Evolutionary conservation across 2,329 filamentous ascomycete genomes (phyloP).

Genomic region (Dactylella cylindrospora): DNA sequence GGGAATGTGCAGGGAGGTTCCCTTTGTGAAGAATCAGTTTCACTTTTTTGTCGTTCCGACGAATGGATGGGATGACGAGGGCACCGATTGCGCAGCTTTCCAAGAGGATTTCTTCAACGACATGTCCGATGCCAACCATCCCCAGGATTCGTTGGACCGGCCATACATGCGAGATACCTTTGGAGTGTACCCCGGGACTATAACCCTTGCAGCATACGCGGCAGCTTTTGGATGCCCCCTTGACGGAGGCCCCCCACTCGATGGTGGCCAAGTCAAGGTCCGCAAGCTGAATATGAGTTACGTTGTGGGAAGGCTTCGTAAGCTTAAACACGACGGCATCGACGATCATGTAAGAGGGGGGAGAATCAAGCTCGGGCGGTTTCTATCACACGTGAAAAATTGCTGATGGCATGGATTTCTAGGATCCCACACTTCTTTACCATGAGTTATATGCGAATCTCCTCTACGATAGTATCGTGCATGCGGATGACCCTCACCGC

Average conservation of each 20-base stretch:
- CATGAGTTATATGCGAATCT: slow-evolving; percentile 68
- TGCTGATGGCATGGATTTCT: slow-evolving; percentile 7
- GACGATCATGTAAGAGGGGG: slow-evolving; percentile 53
- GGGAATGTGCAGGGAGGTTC: slow-evolving; percentile 47
- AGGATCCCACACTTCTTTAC: slow-evolving; percentile 52
- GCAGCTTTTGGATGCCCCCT: slow-evolving; percentile 58
- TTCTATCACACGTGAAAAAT: neutral
- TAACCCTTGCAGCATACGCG: slow-evolving; percentile 71
- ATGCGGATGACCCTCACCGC: slow-evolving; percentile 62
- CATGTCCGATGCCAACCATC: slow-evolving; percentile 51
- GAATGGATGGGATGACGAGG: slow-evolving; percentile 48
- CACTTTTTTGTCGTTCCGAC: slow-evolving; percentile 48
- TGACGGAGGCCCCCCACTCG: slow-evolving; percentile 56
- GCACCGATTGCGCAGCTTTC: slow-evolving; percentile 47
- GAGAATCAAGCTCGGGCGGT: neutral
- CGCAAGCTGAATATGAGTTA: slow-evolving; percentile 50
- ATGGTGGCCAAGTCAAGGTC: slow-evolving; percentile 61
- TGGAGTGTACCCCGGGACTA: slow-evolving; percentile 67
- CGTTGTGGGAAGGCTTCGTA: slow-evolving; percentile 54
- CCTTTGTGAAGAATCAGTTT: slow-evolving; percentile 46
- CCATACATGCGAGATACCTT: slow-evolving; percentile 70
- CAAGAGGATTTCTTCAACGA: slow-evolving; percentile 49
- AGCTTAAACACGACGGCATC: slow-evolving; percentile 53
- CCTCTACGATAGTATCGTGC: slow-evolving; percentile 67
- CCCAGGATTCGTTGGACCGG: slow-evolving; percentile 73